A percentile compares a stretch with the other conserved stretches of the same genome.
Conservation (phyloP, 2,329 filamentous ascomycete genomes). For the Penicillium thymicola region DNA sequence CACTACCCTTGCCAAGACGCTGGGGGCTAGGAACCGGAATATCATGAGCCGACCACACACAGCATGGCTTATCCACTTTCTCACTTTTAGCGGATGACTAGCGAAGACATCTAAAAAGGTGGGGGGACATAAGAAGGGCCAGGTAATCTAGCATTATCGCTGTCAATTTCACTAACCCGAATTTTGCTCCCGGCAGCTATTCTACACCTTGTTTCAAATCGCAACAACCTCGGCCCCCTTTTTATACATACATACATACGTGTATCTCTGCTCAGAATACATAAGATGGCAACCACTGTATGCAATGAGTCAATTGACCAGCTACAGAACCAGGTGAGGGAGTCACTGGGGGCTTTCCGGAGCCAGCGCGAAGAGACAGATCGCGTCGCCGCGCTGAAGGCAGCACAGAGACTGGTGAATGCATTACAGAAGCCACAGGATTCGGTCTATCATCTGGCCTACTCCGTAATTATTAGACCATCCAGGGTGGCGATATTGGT, state of each 20-base stretch:
- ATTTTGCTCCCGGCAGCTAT: background rate
- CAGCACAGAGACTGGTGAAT: background rate
- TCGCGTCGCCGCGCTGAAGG: background rate
- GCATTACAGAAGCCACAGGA: background rate
- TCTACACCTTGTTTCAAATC: background rate
- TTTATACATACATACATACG: background rate
- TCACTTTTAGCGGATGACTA: background rate
- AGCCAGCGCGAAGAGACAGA: background rate
- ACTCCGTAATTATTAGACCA: background rate
- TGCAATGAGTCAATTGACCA: background rate
- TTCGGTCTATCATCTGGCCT: background rate
- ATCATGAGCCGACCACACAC: background rate
- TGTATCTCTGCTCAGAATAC: no score
- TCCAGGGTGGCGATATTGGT: no score
- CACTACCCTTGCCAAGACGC: background rate
- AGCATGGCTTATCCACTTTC: background rate
- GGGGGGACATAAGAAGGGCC: background rate
- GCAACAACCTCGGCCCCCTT: background rate
- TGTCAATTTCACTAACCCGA: background rate
- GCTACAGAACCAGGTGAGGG: background rate
- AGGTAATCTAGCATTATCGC: background rate
- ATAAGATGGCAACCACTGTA: background rate
- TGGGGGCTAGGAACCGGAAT: background rate
- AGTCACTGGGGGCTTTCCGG: background rate
- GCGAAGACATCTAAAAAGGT: background rate